A percentile compares a stretch with the other conserved stretches of the same genome.
These are phyloP conservation scores for Trichoderma sp. DNA, from an alignment of 2,329 filamentous ascomycete species.

Conservation along the genomic window DNA sequence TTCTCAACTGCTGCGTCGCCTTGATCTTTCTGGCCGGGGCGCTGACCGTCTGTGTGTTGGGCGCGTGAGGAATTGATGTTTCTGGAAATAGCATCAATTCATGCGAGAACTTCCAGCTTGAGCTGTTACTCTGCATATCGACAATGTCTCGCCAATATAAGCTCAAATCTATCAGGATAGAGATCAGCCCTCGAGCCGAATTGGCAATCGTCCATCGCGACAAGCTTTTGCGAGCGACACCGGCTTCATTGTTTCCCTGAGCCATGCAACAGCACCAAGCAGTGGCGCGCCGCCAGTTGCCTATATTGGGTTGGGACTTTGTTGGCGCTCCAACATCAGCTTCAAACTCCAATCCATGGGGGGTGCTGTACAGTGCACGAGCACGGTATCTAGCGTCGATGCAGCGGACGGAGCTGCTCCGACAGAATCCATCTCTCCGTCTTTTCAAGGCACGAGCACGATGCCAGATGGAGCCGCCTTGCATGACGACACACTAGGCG, in stretches of 20 bases:
- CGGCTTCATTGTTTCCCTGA: background rate
- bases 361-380: background rate
- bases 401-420: background rate
- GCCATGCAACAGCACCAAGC: background rate
- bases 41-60: background rate
- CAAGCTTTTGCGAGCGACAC: background rate
- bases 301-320: background rate
- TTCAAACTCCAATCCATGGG: background rate
- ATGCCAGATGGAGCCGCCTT: background rate
- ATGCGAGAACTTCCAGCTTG: background rate
- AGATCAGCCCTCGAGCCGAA: background rate
- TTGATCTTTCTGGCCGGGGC: background rate
- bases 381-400: slow-evolving; percentile 11
- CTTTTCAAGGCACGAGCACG: background rate
- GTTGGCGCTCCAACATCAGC: background rate
- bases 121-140: background rate
- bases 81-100: background rate
- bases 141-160: background rate
- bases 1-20: background rate
- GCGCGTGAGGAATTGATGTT: background rate
- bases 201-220: background rate
- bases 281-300: background rate
- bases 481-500: slow-evolving; percentile 11
- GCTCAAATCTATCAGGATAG: background rate
- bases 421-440: too few species aligned